phyloP scores from a whole-genome alignment of 352 stramenopile genomes.

The Phytopythium helicoides region DNA sequence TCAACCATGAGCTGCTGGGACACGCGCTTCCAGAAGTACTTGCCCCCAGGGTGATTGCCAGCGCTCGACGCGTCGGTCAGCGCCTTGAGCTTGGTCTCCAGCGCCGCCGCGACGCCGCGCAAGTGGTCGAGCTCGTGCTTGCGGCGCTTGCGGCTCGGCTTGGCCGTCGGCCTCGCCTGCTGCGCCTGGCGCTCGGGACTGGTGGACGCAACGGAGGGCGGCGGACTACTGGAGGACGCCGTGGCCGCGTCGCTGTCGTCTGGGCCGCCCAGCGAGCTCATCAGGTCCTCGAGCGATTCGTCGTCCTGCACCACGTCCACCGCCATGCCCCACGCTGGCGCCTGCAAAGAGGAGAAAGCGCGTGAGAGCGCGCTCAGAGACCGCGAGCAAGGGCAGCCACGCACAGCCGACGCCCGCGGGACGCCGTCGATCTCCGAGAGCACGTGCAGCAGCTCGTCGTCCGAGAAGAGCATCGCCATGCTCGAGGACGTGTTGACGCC shows the following conservation, averaged over 20 bases:
- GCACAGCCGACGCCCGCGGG: background rate
- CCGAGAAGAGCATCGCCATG: constrained; percentile 41
- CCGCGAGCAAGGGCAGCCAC: background rate
- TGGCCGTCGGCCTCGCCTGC: constrained; percentile 2
- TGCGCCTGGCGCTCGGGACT: background rate
- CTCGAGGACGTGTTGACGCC: no score
- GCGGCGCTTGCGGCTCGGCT: constrained; percentile 44
- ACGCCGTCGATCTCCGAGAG: constrained; percentile 30
- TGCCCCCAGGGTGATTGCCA: constrained; percentile 22
- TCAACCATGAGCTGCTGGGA: constrained; percentile 41
- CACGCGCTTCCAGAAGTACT: constrained; percentile 45
- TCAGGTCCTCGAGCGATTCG: no score
- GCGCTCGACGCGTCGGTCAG: constrained; percentile 24
- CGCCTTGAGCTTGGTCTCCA: constrained; percentile 42
- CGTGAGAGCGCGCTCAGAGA: no score
- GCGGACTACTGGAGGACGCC: constrained; percentile 1
- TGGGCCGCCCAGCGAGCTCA: constrained; percentile 10
- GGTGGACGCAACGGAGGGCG: background rate
- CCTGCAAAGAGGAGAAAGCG: background rate
- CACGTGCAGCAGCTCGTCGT: constrained; percentile 46
- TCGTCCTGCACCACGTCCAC: no score
- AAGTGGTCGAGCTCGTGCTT: constrained; percentile 61
- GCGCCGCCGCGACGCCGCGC: constrained; percentile 29
- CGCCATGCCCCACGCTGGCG: no score
- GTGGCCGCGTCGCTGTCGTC: constrained; percentile 11